Conservation (phyloP, 805 yeast species). For the Zygoascus bituminiphila region DNA sequence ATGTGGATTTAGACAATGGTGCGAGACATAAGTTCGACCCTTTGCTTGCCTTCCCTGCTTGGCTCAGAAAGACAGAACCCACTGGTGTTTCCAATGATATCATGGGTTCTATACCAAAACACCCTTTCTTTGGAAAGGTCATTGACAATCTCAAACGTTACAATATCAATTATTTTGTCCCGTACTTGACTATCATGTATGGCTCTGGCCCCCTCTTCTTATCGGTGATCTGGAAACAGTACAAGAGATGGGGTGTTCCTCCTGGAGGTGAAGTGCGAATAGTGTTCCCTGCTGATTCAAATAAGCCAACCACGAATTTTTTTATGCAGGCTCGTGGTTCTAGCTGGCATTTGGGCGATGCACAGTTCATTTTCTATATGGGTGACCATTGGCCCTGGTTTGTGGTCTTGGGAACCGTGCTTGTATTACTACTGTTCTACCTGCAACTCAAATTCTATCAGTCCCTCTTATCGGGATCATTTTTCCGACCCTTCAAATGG, state of each 20-base stretch:
- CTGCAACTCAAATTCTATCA: slow-evolving; percentile 13
- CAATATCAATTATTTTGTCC: slow-evolving; percentile 72
- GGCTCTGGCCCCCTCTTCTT: slow-evolving; percentile 88
- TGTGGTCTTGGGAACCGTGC: slow-evolving; percentile 49
- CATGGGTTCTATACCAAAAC: slow-evolving; percentile 81
- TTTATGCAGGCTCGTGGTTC: slow-evolving; percentile 76
- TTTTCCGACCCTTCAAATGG: not conserved
- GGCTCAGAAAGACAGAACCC: slow-evolving; percentile 79
- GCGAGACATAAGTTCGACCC: slow-evolving; percentile 76
- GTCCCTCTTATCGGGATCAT: slow-evolving; percentile 7
- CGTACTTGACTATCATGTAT: slow-evolving; percentile 86
- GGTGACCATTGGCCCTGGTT: slow-evolving; percentile 69
- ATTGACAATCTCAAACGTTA: slow-evolving; percentile 55
- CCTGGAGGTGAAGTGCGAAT: slow-evolving; percentile 63
- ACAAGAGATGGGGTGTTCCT: slow-evolving; percentile 64
- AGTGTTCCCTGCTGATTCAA: slow-evolving; percentile 50
- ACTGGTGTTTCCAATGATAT: slow-evolving; percentile 90
- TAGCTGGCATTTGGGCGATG: slow-evolving; percentile 90
- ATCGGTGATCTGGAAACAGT: slow-evolving; percentile 80
- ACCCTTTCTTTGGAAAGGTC: slow-evolving; percentile 72
- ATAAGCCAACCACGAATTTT: slow-evolving; percentile 46
- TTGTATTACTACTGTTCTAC: slow-evolving; percentile 22
- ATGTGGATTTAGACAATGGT: slow-evolving; percentile 86
- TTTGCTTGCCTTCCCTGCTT: slow-evolving; percentile 70
- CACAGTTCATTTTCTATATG: slow-evolving; percentile 62